Percentiles rank a stretch among this genome's conserved stretches.
Conservation (phyloP, 1,284 basidiomycete genomes). For the Neonothopanus nambi region DNA sequence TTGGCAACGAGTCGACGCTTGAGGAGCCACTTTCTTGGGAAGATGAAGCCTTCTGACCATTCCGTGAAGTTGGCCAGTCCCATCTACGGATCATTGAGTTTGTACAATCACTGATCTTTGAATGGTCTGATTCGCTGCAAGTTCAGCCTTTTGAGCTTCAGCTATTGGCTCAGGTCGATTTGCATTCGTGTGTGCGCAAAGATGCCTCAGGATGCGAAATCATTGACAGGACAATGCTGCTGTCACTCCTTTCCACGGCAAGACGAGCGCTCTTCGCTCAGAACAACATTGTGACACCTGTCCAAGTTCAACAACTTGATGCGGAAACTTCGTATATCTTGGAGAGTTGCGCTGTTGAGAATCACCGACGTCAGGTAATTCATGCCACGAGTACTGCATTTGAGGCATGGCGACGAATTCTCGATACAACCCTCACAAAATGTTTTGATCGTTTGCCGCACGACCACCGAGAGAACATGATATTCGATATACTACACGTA, state of each 20-base stretch:
- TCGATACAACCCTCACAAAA: slow-evolving; percentile 83
- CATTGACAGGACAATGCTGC: slow-evolving; percentile 72
- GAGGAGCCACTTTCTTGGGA: slow-evolving; percentile 44
- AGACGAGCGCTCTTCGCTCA: slow-evolving; percentile 65
- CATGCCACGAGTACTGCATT: slow-evolving; percentile 73
- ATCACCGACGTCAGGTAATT: slow-evolving; percentile 80
- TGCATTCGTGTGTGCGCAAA: slow-evolving; percentile 71
- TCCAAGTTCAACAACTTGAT: slow-evolving; percentile 68
- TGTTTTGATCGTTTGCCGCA: slow-evolving; percentile 81
- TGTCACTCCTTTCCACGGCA: slow-evolving; percentile 64
- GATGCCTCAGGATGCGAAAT: slow-evolving; percentile 81
- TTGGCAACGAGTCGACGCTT: slow-evolving; percentile 60
- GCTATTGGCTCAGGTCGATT: slow-evolving; percentile 70
- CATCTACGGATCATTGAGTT: slow-evolving; percentile 86
- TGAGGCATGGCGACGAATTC: slow-evolving; percentile 79
- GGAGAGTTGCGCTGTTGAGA: slow-evolving; percentile 83
- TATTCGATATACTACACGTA: slow-evolving; percentile 85
- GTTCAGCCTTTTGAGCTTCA: slow-evolving; percentile 63
- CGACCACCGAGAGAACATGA: slow-evolving; percentile 79
- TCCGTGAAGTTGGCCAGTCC: slow-evolving; percentile 77
- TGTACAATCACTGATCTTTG: slow-evolving; percentile 82
- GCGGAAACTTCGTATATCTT: slow-evolving; percentile 77
- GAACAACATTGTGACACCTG: slow-evolving; percentile 62
- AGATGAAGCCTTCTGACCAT: slow-evolving; percentile 53
- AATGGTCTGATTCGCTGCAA: slow-evolving; percentile 79